phyloP scores from a whole-genome alignment of 2,329 filamentous ascomycete genomes.

The Waltergamsia citrina region DNA sequence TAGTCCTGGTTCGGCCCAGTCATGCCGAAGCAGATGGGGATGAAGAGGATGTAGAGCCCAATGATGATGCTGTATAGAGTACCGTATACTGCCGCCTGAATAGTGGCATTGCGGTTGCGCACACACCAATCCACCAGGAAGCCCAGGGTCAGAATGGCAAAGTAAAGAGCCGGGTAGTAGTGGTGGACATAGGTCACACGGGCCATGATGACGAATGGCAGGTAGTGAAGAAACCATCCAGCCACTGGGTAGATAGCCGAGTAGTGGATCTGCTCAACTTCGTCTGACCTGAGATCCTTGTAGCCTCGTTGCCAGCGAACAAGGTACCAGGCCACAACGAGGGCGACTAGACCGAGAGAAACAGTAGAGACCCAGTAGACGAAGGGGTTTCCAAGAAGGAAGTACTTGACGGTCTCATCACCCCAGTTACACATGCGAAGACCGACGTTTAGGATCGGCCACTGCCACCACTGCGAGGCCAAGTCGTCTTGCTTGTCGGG shows the following conservation, averaged over 20 bases:
- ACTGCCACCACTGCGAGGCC: slow-evolving; percentile 96
- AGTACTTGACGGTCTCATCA: slow-evolving; percentile 93
- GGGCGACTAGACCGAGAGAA: slow-evolving; percentile 61
- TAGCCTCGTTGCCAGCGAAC: slow-evolving; percentile 95
- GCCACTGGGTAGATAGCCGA: slow-evolving; percentile 82
- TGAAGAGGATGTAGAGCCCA: slow-evolving; percentile 81
- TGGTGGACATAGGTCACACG: slow-evolving; percentile 99
- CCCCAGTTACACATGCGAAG: slow-evolving; percentile 99
- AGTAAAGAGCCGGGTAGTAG: slow-evolving; percentile 97
- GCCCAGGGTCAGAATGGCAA: slow-evolving; percentile 81
- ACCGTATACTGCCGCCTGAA: slow-evolving; percentile 63
- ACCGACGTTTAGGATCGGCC: slow-evolving; percentile 91
- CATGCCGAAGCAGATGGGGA: slow-evolving; percentile 96
- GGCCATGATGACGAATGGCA: slow-evolving; percentile 95
- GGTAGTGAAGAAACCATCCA: slow-evolving; percentile 93
- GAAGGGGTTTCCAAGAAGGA: slow-evolving; percentile 90
- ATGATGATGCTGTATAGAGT: slow-evolving; percentile 66
- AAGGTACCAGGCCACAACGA: slow-evolving; percentile 74
- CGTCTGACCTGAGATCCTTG: slow-evolving; percentile 64
- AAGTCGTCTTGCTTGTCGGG: slow-evolving; percentile 98
- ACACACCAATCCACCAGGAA: slow-evolving; percentile 84
- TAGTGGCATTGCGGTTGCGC: slow-evolving; percentile 50
- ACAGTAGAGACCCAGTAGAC: slow-evolving; percentile 93
- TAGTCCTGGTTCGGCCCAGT: slow-evolving; percentile 75
- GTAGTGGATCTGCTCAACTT: slow-evolving; percentile 94